A percentile compares a stretch with the other conserved stretches of the same genome.
Conservation (phyloP, 1,139 yeast species). For the Taphrina populina region DNA sequence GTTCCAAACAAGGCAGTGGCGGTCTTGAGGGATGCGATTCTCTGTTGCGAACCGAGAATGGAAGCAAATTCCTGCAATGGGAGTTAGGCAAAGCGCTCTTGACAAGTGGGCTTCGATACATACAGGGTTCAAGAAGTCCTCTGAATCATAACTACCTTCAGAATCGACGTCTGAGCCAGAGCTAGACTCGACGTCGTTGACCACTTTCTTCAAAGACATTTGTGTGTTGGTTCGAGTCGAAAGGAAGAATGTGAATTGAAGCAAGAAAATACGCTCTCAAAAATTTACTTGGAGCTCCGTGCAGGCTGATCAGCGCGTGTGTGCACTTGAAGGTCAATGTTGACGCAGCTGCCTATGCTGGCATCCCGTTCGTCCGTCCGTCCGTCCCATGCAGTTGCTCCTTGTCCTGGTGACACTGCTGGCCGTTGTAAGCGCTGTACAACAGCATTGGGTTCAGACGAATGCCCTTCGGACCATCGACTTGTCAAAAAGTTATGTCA, state of each 20-base stretch:
- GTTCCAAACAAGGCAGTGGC: conserved; percentile 26
- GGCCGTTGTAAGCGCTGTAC: not conserved
- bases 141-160: conserved; percentile 19
- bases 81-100: not conserved
- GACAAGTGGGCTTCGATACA: not conserved
- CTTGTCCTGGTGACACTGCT: not conserved
- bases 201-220: conserved; percentile 2
- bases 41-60: conserved; percentile 28
- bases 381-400: no score
- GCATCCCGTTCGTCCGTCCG: no score
- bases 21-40: conserved; percentile 27
- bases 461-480: conserved; percentile 52
- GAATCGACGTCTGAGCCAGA: conserved; percentile 19
- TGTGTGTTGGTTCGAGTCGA: no score
- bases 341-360: no score
- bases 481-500: conserved; percentile 63
- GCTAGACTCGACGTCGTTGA: not conserved
- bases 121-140: conserved; percentile 29
- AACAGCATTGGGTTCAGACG: conserved; percentile 41
- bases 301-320: no score
- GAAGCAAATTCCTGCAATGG: conserved; percentile 25
- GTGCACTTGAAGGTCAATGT: no score
- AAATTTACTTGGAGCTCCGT: no score
- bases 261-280: no score
- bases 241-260: no score